Conservation (phyloP, 495 filamentous ascomycete genomes). For the Cetradonia linearis region DNA sequence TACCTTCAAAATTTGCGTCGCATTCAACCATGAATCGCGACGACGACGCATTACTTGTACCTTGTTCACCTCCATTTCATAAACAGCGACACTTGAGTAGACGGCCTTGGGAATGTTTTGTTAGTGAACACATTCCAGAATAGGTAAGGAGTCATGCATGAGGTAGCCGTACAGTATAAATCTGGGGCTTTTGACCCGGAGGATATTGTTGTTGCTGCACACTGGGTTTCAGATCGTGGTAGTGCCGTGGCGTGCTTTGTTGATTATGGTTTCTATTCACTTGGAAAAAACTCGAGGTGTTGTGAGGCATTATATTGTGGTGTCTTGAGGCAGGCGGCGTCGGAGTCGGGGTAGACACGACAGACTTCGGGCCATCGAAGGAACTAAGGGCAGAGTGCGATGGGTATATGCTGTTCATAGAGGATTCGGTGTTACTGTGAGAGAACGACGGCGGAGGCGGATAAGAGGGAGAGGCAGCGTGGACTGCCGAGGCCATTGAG, state of each 20-base stretch:
- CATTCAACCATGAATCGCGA: slow-evolving; percentile 85
- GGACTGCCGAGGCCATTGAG: slow-evolving; percentile 34
- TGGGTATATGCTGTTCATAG: slow-evolving; percentile 33
- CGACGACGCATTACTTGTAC: slow-evolving; percentile 91
- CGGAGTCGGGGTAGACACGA: slow-evolving; percentile 45
- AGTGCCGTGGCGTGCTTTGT: slow-evolving; percentile 34
- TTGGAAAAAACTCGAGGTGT: slow-evolving; percentile 34
- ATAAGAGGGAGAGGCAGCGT: slow-evolving; percentile 32
- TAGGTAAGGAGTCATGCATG: slow-evolving; percentile 19
- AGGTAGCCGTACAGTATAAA: slow-evolving; percentile 56
- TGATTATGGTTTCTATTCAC: slow-evolving; percentile 30
- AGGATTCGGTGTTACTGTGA: slow-evolving; percentile 35
- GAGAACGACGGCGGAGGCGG: slow-evolving; percentile 37
- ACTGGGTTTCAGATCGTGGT: slow-evolving; percentile 42
- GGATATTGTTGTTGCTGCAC: slow-evolving; percentile 39
- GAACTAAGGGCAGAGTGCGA: slow-evolving; percentile 41
- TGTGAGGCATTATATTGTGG: slow-evolving; percentile 37
- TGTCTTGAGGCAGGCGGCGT: slow-evolving; percentile 42
- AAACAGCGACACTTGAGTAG: slow-evolving; percentile 89
- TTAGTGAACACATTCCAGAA: slow-evolving; percentile 3
- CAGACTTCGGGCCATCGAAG: slow-evolving; percentile 42
- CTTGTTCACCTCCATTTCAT: slow-evolving; percentile 92
- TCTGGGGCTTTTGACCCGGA: slow-evolving; percentile 54
- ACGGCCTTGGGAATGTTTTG: slow-evolving; percentile 50
- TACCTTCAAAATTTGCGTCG: slow-evolving; percentile 91